phyloP scores from a whole-genome alignment of 2,329 filamentous ascomycete species.

The Phaeosphaeria sp. region DNA sequence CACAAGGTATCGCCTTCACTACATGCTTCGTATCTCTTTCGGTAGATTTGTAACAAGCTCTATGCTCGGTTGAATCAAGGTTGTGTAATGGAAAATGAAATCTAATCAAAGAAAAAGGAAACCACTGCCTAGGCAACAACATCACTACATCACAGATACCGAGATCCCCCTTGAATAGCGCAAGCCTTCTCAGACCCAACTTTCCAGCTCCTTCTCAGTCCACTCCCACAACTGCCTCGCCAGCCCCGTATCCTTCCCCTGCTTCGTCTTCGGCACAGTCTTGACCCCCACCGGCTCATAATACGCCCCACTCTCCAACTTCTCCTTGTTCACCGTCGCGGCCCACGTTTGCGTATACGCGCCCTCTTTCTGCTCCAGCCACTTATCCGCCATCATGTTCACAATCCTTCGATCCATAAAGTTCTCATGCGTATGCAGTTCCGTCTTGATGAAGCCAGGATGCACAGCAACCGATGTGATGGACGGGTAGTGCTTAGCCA shows the following conservation, averaged over 20 bases:
- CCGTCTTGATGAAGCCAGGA: constrained; percentile 53
- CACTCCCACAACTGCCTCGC: constrained; percentile 13
- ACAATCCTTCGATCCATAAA: background rate
- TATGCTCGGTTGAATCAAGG: no score
- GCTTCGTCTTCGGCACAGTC: background rate
- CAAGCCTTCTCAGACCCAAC: background rate
- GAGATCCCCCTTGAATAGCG: no score
- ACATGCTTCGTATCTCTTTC: no score
- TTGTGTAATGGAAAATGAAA: no score
- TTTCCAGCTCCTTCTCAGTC: constrained; percentile 10
- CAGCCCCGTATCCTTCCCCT: constrained; percentile 4
- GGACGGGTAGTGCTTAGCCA: constrained; percentile 53
- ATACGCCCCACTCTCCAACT: constrained; percentile 6
- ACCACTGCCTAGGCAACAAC: no score
- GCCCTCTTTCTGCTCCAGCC: constrained; percentile 5
- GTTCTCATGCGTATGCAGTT: background rate
- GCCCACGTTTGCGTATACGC: constrained; percentile 16
- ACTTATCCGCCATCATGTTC: constrained; percentile 1
- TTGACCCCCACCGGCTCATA: constrained; percentile 12
- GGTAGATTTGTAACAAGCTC: no score
- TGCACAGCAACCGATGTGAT: constrained; percentile 56
- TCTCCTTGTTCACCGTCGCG: background rate
- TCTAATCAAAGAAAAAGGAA: no score
- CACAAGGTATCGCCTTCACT: no score
- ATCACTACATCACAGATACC: no score